Conservation (phyloP, 139 green algal genomes). For the Tetradesmus obliquus region DNA sequence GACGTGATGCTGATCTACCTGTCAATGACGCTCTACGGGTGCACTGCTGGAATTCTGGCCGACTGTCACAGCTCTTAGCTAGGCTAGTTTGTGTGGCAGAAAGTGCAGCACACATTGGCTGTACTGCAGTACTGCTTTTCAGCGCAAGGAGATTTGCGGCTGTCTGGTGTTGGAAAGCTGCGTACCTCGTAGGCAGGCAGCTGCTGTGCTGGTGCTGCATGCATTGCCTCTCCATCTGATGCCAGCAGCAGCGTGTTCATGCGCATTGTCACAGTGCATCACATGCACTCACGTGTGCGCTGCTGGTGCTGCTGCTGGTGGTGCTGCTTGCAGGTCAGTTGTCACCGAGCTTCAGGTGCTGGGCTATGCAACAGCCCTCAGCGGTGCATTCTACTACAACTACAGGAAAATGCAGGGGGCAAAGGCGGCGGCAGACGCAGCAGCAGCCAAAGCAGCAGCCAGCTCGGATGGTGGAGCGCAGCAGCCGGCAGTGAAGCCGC, state of each 20-base stretch:
- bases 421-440: background rate
- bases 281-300: background rate
- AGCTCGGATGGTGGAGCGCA: conserved; percentile 2
- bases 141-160: background rate
- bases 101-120: background rate
- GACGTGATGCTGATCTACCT: conserved; percentile 68
- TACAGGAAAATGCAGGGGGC: conserved; percentile 60
- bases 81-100: background rate
- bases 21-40: conserved; percentile 58
- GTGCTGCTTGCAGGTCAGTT: conserved; percentile 50
- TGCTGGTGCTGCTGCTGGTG: background rate
- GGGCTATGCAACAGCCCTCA: conserved; percentile 80
- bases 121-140: background rate
- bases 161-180: too few species aligned
- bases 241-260: too few species aligned
- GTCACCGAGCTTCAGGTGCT: conserved; percentile 73
- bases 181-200: too few species aligned
- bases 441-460: background rate
- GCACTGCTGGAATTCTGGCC: background rate
- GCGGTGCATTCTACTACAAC: conserved; percentile 78
- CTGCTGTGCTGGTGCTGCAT: too few species aligned
- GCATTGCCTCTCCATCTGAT: too few species aligned
- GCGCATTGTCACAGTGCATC: too few species aligned
- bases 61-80: too few species aligned
- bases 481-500: background rate